Evolutionary conservation across 2,329 filamentous ascomycete genomes (phyloP), one percentile per base, ranked within the genome.

Genomic region (Epicoccum sorghinum): DNA sequence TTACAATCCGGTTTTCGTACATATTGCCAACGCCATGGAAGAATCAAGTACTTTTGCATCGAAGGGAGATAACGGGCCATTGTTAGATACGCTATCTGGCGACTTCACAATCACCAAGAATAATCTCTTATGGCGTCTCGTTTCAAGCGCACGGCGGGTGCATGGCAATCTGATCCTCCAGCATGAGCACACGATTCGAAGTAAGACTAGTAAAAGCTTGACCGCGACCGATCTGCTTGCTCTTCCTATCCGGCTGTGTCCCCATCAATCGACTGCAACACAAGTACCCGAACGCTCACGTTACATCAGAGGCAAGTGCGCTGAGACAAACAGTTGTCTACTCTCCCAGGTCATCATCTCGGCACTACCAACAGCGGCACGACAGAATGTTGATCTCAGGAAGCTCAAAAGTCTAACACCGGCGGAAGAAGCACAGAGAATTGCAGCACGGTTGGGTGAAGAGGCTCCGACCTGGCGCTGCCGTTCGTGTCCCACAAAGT

Each of bases 241-340:
- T 25, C 47, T 49, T 4, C 39, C 47, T 1, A 36, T 49, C 13
- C 38, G 47, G 8, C 32, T 50, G 12, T 50, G 47, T 7, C 39
- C 47, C 14, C 47, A 50, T n/a, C 39, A 50, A 23, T 50, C 39
- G 2, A 50, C 47, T n/a, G 30, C 33, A n/a, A 37, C 23, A 7
- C 23, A 23, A 29, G 14, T 23, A 5, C 39, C 47, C 2, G 32
- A 43, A n/a, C 14, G 24, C 2, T 32, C 47, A 4, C 32, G 23
- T 12, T 29, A 30, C 7, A 18, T 49, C 30, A 42, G 29, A 13
- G 10, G 35, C n/a, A 9, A 14, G 40, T 8, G n/a, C 5, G n/a
- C 27, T 23, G 30, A 41, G 7, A 22, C 5, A n/a, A 43, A 50
- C 4, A 24, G 32, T 13, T 9, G 23, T 6, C 30, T 50, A 7